Evolutionary conservation across 768 basidiomycete species (phyloP).

Genomic region (Boletus eberwhitei): DNA sequence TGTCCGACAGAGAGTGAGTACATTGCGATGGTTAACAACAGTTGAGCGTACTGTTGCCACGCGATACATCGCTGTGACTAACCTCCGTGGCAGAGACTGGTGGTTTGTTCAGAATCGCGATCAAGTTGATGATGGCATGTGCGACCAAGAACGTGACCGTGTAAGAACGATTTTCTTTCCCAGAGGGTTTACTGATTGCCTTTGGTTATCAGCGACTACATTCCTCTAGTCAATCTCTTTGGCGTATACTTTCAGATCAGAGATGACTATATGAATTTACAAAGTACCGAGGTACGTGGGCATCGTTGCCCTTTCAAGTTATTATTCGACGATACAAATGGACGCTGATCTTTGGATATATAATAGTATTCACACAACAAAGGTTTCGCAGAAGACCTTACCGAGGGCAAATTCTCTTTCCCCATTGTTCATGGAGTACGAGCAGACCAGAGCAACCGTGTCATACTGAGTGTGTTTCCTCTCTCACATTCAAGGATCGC

Average conservation of each 20-base stretch:
- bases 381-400: slow-evolving; percentile 70
- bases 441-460: slow-evolving; percentile 71
- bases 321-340: not conserved
- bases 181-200: not conserved
- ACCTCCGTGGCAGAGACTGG: slow-evolving; percentile 71
- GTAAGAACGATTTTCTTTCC: slow-evolving; percentile 36
- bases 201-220: slow-evolving; percentile 62
- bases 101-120: slow-evolving; percentile 84
- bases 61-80: slow-evolving; percentile 44
- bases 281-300: slow-evolving; percentile 69
- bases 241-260: slow-evolving; percentile 95
- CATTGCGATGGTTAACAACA: slow-evolving; percentile 93
- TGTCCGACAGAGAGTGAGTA: slow-evolving; percentile 97
- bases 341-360: not conserved
- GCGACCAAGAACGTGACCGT: slow-evolving; percentile 56
- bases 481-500: not conserved
- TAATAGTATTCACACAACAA: slow-evolving; percentile 61
- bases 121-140: slow-evolving; percentile 97
- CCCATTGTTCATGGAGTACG: slow-evolving; percentile 78
- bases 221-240: slow-evolving; percentile 90
- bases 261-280: slow-evolving; percentile 96
- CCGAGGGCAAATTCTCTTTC: slow-evolving; percentile 81
- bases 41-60: slow-evolving; percentile 54
- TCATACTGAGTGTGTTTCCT: slow-evolving; percentile 69
- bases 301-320: no score